phyloP scores from a whole-genome alignment of 2,329 filamentous ascomycete species.

The Diplodia sapinea region DNA sequence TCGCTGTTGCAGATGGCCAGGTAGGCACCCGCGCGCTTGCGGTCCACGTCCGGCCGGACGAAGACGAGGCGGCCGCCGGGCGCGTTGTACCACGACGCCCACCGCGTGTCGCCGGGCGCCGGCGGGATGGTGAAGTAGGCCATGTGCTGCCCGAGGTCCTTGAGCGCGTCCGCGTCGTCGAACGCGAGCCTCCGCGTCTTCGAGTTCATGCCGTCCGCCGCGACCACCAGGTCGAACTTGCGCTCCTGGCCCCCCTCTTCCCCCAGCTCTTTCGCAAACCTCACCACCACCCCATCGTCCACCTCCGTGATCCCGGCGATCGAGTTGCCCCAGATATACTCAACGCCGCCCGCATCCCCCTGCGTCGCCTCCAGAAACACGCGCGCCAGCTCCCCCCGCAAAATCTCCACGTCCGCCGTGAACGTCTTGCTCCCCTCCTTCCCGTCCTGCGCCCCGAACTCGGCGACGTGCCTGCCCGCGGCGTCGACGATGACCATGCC shows the following conservation, averaged over 20 bases:
- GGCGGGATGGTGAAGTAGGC: conserved; percentile 43
- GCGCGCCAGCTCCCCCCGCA: conserved; percentile 43
- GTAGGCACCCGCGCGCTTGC: conserved; percentile 37
- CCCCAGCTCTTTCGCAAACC: conserved; percentile 37
- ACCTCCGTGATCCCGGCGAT: conserved; percentile 37
- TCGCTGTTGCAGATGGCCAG: conserved; percentile 36
- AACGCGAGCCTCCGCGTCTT: conserved; percentile 40
- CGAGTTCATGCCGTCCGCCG: conserved; percentile 43
- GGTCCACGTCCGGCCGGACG: conserved; percentile 37
- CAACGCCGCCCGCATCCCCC: conserved; percentile 32
- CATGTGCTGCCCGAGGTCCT: conserved; percentile 40
- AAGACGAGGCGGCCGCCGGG: conserved; percentile 37
- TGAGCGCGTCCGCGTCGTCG: conserved; percentile 36
- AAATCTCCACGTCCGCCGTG: conserved; percentile 44
- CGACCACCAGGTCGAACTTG: conserved; percentile 41
- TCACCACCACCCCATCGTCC: conserved; percentile 35
- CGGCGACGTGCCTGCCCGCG: conserved; percentile 37
- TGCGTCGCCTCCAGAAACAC: conserved; percentile 41
- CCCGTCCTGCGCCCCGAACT: conserved; percentile 39
- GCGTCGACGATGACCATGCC: conserved; percentile 49
- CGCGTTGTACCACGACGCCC: conserved; percentile 40
- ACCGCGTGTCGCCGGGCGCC: conserved; percentile 35
- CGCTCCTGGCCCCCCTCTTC: conserved; percentile 14
- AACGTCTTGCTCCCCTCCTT: conserved; percentile 34
- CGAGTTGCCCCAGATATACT: conserved; percentile 37